These are phyloP conservation scores for Apiotrichum akiyoshidainum DNA, from an alignment of 1,284 basidiomycete genomes.

Conservation along the genomic window DNA sequence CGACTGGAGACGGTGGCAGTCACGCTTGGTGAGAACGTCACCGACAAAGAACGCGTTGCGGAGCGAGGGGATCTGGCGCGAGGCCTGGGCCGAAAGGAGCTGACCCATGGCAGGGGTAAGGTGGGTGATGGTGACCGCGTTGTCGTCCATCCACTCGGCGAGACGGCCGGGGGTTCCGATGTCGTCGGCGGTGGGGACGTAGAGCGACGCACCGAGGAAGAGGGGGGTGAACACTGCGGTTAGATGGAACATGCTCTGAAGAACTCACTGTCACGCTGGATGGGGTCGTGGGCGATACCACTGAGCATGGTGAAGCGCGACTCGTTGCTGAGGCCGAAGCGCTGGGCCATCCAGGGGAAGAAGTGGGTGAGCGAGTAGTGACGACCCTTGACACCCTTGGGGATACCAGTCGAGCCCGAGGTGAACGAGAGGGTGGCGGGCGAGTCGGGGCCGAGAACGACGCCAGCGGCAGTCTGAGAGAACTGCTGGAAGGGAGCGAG, in stretches of 20 bases:
- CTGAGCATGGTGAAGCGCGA: slow-evolving; percentile 98
- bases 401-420: slow-evolving; percentile 95
- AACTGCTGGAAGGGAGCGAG: slow-evolving; percentile 53
- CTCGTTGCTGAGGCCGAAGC: slow-evolving; percentile 70
- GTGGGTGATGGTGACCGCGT: slow-evolving; percentile 87
- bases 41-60: slow-evolving; percentile 96
- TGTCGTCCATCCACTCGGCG: slow-evolving; percentile 97
- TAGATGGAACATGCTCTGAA: not conserved
- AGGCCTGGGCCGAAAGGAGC: slow-evolving; percentile 92
- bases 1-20: slow-evolving; percentile 90
- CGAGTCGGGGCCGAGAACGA: slow-evolving; percentile 89
- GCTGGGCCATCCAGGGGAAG: slow-evolving; percentile 98
- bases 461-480: slow-evolving; percentile 58
- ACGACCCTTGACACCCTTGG: slow-evolving; percentile 92
- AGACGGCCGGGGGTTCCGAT: slow-evolving; percentile 95
- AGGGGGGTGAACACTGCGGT: slow-evolving; percentile 81
- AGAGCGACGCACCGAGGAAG: slow-evolving; percentile 93
- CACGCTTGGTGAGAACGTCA: slow-evolving; percentile 97
- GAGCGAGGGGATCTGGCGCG: slow-evolving; percentile 79
- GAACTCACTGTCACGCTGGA: slow-evolving; percentile 77
- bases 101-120: slow-evolving; percentile 99
- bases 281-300: slow-evolving; percentile 98
- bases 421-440: slow-evolving; percentile 95
- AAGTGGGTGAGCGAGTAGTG: slow-evolving; percentile 98
- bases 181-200: slow-evolving; percentile 95